phyloP scores from a whole-genome alignment of 495 filamentous ascomycete genomes.

The Filosporella fistucella region DNA sequence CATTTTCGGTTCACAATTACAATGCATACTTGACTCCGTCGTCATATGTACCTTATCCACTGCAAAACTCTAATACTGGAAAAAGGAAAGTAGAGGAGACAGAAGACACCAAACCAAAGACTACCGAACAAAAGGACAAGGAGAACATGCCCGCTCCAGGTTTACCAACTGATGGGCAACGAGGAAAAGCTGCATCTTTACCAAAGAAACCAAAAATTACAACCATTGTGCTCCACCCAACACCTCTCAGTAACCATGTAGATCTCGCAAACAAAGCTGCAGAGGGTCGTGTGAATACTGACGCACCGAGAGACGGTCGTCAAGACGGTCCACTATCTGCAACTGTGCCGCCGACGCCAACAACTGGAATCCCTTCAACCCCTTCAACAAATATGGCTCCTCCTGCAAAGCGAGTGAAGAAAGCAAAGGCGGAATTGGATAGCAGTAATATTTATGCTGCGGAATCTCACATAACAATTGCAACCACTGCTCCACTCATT shows the following conservation, averaged over 20 bases:
- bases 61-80: slow-evolving; percentile 40
- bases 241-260: slow-evolving; percentile 62
- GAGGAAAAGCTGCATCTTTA: slow-evolving; percentile 32
- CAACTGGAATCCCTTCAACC: slow-evolving; percentile 58
- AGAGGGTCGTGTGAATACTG: slow-evolving; percentile 24
- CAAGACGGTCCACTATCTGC: slow-evolving; percentile 39
- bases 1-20: slow-evolving; percentile 88
- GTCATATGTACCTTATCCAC: slow-evolving; percentile 74
- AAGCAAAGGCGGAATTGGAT: slow-evolving; percentile 67
- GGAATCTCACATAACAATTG: slow-evolving; percentile 65
- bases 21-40: slow-evolving; percentile 86
- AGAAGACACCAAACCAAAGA: slow-evolving; percentile 32
- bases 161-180: slow-evolving; percentile 37
- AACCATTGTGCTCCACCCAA: slow-evolving; percentile 84
- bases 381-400: slow-evolving; percentile 47
- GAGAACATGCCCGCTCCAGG: slow-evolving; percentile 48
- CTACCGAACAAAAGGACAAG: slow-evolving; percentile 30
- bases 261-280: slow-evolving; percentile 65
- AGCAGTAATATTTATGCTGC: slow-evolving; percentile 64
- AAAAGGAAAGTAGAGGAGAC: slow-evolving; percentile 23
- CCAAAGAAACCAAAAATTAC: slow-evolving; percentile 57
- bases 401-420: slow-evolving; percentile 65
- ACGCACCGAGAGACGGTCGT: slow-evolving; percentile 36
- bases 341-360: slow-evolving; percentile 57
- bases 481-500: slow-evolving; percentile 68